These are phyloP conservation scores for Daldinia concentrica DNA, from an alignment of 495 filamentous ascomycete species.

Conservation along the genomic window DNA sequence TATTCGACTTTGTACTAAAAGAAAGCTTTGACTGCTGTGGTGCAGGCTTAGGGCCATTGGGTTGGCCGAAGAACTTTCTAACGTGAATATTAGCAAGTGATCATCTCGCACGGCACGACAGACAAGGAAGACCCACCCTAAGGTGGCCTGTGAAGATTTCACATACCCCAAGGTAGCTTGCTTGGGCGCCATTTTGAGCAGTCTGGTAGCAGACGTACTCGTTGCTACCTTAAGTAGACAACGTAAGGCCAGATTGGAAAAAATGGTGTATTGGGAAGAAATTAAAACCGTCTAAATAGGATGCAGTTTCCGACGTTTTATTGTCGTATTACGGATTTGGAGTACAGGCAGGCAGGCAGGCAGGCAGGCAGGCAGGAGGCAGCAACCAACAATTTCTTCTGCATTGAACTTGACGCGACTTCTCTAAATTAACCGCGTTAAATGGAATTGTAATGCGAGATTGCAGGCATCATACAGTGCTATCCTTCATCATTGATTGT, in stretches of 20 bases:
- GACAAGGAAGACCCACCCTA: conserved; percentile 72
- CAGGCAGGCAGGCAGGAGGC: background rate
- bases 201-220: conserved; percentile 34
- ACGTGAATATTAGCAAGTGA: conserved; percentile 17
- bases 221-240: conserved; percentile 37
- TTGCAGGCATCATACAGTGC: conserved; percentile 37
- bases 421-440: conserved; percentile 33
- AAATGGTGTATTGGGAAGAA: conserved; percentile 12
- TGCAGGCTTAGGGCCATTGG: conserved; percentile 61
- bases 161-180: conserved; percentile 97
- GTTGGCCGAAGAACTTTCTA: conserved; percentile 76
- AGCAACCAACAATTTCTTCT: conserved; percentile 2
- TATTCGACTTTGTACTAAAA: conserved; percentile 64
- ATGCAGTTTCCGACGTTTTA: conserved; percentile 7
- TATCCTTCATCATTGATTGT: background rate
- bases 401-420: conserved; percentile 31
- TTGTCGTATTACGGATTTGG: background rate
- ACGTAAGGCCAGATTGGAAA: conserved; percentile 31
- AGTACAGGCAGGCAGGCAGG: background rate
- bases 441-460: conserved; percentile 35
- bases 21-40: conserved; percentile 79
- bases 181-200: conserved; percentile 66
- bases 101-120: background rate
- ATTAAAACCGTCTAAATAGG: background rate
- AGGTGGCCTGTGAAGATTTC: conserved; percentile 76